These are phyloP conservation scores for Cystofilobasidium bisporidii DNA, from an alignment of 768 basidiomycete species.

Conservation along the genomic window DNA sequence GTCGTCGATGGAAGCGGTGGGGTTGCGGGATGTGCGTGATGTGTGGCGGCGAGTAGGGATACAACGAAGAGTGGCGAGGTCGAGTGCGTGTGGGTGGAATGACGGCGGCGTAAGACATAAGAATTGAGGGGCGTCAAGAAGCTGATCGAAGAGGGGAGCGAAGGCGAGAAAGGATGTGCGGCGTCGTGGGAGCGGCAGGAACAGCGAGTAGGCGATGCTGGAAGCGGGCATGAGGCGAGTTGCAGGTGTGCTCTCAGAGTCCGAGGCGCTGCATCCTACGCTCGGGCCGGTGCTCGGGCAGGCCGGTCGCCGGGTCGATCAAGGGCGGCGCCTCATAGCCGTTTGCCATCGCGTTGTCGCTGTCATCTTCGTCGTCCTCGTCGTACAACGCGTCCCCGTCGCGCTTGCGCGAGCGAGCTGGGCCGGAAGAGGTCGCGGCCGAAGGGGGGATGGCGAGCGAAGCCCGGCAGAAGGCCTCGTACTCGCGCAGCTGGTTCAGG, in stretches of 20 bases:
- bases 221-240: too few species aligned
- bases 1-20: too few species aligned
- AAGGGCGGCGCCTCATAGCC: neutral
- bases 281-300: neutral
- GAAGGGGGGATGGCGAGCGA: constrained; percentile 1
- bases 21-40: too few species aligned
- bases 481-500: constrained; percentile 85
- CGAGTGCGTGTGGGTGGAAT: too few species aligned
- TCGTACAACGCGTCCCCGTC: constrained; percentile 10
- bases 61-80: too few species aligned
- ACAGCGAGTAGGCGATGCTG: too few species aligned
- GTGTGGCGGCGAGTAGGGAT: too few species aligned
- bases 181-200: too few species aligned
- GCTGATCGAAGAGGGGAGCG: too few species aligned
- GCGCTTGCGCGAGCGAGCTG: constrained; percentile 5
- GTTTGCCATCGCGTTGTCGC: neutral
- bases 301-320: neutral
- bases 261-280: neutral
- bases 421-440: neutral
- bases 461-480: constrained; percentile 83
- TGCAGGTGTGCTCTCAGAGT: neutral
- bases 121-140: too few species aligned
- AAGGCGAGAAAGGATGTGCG: too few species aligned
- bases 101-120: too few species aligned
- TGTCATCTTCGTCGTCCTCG: neutral